Base-by-base conservation (phyloP, 805 yeast species). In the Cyberlindnera xishuangbannaensis region DNA sequence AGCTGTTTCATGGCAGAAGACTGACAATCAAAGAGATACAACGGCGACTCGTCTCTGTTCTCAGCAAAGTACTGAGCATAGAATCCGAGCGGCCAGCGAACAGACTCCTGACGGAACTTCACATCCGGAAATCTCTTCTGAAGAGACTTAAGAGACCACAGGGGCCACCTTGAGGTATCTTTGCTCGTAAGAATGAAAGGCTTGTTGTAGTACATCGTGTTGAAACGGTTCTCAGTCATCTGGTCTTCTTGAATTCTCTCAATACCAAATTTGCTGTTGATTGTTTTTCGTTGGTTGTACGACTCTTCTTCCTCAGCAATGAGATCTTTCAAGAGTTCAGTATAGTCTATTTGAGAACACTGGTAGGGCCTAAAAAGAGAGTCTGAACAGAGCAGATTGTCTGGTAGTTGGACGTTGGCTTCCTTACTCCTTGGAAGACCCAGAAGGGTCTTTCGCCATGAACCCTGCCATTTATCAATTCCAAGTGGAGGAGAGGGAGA, bases 1-100 rank as follows among this genome's bases (percentile, higher is more conserved):
- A 84, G 57, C 25, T 67, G 64, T 34, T 59, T 58, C 74, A 79
- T 77, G 3, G 94, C 86, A n/a, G 51, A 54, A 23, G 84, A 76
- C 39, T 71, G 71, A 55, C 95, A 83, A 54, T 87, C 97, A 58
- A 87, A 87, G 17, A 87, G 59, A 53, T 87, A 87, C 15, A 87
- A 62, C 6, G 96, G 96, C 15, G 81, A 76, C 53, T 87, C 96
- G 56, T 87, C 97, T 15, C 48, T 45, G 55, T 86, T 88, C 10
- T 59, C 37, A 4, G 58, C 48, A 47, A 79, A 69, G 51, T 87
- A 87, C 33, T 76, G 65, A 1, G 69, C 52, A 50, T 84, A 87
- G 15, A 73, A 61, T 2, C 61, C 45, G 15, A 87, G 60, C 3
- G 78, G 69, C 95, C 96, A 87, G 41, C 76, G 72, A 28, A 85